Conservation (phyloP, 2,329 filamentous ascomycete genomes). For the Cladobotryum mycophilum region DNA sequence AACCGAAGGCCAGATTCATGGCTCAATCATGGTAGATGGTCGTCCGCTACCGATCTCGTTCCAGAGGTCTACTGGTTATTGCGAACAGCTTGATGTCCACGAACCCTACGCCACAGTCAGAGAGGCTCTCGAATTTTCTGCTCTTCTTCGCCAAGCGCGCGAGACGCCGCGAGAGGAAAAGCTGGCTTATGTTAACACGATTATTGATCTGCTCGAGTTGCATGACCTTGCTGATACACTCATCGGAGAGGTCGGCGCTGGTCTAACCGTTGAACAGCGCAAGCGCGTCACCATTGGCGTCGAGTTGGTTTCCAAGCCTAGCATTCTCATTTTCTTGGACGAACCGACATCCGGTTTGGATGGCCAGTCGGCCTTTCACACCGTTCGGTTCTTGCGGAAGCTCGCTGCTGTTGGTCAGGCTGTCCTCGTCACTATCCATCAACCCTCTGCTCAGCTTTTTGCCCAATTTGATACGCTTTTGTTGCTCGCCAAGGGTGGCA, state of each 20-base stretch:
- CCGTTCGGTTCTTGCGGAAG: slow-evolving; percentile 59
- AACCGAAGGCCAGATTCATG: slow-evolving; percentile 68
- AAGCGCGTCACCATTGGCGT: slow-evolving; percentile 55
- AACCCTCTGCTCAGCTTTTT: slow-evolving; percentile 62
- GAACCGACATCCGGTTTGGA: slow-evolving; percentile 62
- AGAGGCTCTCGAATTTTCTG: slow-evolving; percentile 60
- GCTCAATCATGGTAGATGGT: slow-evolving; percentile 72
- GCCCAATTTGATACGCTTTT: slow-evolving; percentile 61
- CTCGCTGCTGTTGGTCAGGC: slow-evolving; percentile 61
- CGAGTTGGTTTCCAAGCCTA: slow-evolving; percentile 55
- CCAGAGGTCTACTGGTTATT: slow-evolving; percentile 73
- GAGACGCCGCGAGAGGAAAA: slow-evolving; percentile 61
- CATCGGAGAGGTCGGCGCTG: slow-evolving; percentile 44
- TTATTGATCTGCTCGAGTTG: slow-evolving; percentile 58
- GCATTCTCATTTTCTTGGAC: slow-evolving; percentile 54
- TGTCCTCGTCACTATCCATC: slow-evolving; percentile 64
- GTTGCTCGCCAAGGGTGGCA: slow-evolving; percentile 57
- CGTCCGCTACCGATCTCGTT: slow-evolving; percentile 65
- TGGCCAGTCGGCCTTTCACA: slow-evolving; percentile 60
- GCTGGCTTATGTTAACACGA: slow-evolving; percentile 68
- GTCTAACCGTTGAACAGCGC: slow-evolving; percentile 46
- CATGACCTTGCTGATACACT: slow-evolving; percentile 42
- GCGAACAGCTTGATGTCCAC: slow-evolving; percentile 76
- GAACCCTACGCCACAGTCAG: slow-evolving; percentile 62
- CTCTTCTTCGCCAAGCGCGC: slow-evolving; percentile 62